Conservation (phyloP, 2,329 filamentous ascomycete species). For the Aureobasidium sp. region DNA sequence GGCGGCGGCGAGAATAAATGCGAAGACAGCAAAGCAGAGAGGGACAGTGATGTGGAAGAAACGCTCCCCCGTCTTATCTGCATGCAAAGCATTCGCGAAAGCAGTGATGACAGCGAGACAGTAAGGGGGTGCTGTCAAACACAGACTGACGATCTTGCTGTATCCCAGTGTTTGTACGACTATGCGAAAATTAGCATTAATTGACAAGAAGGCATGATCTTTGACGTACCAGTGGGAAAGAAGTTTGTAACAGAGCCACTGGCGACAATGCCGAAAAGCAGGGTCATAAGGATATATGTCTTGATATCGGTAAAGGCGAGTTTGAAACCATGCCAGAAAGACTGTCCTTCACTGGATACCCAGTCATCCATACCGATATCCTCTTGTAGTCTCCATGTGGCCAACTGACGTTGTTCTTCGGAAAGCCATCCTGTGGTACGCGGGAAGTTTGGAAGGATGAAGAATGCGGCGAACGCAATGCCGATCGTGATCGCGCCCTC, state of each 20-base stretch:
- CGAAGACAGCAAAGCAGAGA: conserved; percentile 25
- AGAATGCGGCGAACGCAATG: conserved; percentile 29
- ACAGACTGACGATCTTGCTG: conserved; percentile 26
- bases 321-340: conserved; percentile 29
- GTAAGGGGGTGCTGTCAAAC: conserved; percentile 32
- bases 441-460: conserved; percentile 35
- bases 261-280: conserved; percentile 33
- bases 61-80: conserved; percentile 35
- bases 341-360: conserved; percentile 24
- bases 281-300: conserved; percentile 31
- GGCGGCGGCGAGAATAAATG: conserved; percentile 28
- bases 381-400: conserved; percentile 28
- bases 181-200: conserved; percentile 12
- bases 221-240: conserved; percentile 23
- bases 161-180: conserved; percentile 31
- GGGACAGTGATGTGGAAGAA: conserved; percentile 34
- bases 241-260: conserved; percentile 30
- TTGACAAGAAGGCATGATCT: not conserved
- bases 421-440: conserved; percentile 28
- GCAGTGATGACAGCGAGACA: conserved; percentile 30
- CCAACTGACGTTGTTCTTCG: conserved; percentile 28
- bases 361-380: conserved; percentile 29
- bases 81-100: conserved; percentile 33
- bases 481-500: conserved; percentile 33
- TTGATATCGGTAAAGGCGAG: conserved; percentile 30